Base-by-base conservation (phyloP, 2,329 filamentous ascomycete species). In the Byssochlamys sp. region DNA sequence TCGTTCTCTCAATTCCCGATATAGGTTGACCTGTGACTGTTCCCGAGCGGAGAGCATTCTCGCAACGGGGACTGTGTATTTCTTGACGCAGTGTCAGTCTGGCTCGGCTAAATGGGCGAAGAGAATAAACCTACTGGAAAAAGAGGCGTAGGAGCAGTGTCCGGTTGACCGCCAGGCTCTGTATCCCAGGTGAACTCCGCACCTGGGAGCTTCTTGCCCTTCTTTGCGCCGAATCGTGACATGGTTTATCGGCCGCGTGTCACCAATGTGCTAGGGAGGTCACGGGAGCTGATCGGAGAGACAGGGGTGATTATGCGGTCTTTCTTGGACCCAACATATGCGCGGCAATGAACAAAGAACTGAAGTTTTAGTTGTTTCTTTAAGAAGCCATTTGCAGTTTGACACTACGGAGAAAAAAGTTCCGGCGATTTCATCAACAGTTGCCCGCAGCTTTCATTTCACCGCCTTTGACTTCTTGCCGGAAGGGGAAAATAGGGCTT, bases 1-100 rank as follows among this genome's bases (percentile, higher is more conserved):
- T 51, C 75, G 75, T 52, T 80, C 78, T 61, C 81, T 81, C 3
- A 85, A 70, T 1, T 69, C 69, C 6, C 80, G 77, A 64, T 81
- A 81, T 58, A 77, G 68, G 55, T 79, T 73, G 54, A 84, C 74
- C 59, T 78, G 73, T 3, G 66, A 66, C 57, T 73, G 71, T 70
- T 85, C 83, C 45, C 65, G 65, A 4, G 59, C 59, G n/a, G 57
- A 67, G 51, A 76, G 64, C 5, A 64, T 65, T 33, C 69, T 67
- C 25, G 69, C 68, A 52, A 61, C 63, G 3, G 73, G 71, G 6
- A 74, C 59, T 28, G 63, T 63, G 58, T 75, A 76, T 69, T 72
- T 70, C 74, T 76, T 76, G 57, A 4, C 29, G 28, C 57, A 53
- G 54, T 29, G 49, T 51, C 25, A 51, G 25, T 24, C 24, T 27